Evolutionary conservation across 2,329 filamentous ascomycete species (phyloP).

Genomic region (Cercospora sp.): DNA sequence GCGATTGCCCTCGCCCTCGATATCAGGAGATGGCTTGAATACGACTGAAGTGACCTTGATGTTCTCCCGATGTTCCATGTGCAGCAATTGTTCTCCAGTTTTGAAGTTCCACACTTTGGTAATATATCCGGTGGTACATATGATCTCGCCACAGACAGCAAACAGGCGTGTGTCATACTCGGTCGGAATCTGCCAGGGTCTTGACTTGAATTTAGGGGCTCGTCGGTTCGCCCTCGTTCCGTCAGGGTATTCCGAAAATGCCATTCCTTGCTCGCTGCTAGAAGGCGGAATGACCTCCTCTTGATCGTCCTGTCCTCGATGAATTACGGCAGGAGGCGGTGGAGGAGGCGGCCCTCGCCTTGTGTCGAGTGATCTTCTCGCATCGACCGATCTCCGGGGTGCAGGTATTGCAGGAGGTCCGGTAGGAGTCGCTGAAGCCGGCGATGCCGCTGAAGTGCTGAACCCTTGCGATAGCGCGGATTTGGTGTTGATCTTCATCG

Average conservation of each 20-base stretch:
- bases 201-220: constrained; percentile 71
- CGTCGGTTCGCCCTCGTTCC: constrained; percentile 79
- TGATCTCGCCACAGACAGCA: constrained; percentile 82
- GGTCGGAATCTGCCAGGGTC: constrained; percentile 73
- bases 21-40: constrained; percentile 78
- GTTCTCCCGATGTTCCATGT: constrained; percentile 78
- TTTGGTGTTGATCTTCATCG: constrained; percentile 25
- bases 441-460: constrained; percentile 20
- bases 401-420: constrained; percentile 38
- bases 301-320: constrained; percentile 41
- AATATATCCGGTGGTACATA: constrained; percentile 82
- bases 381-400: constrained; percentile 36
- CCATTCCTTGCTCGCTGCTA: constrained; percentile 21
- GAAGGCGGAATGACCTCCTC: constrained; percentile 40
- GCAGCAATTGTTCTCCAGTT: constrained; percentile 79
- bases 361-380: constrained; percentile 33
- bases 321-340: constrained; percentile 42
- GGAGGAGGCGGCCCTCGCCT: constrained; percentile 29
- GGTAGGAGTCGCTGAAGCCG: constrained; percentile 17
- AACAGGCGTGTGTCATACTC: constrained; percentile 85
- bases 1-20: constrained; percentile 76
- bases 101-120: constrained; percentile 85
- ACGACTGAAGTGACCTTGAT: constrained; percentile 76
- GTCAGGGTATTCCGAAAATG: constrained; percentile 69
- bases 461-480: constrained; percentile 36